Evolutionary conservation across 306 rosid species (phyloP).

Genomic region (Oemleria cerasiformis): DNA sequence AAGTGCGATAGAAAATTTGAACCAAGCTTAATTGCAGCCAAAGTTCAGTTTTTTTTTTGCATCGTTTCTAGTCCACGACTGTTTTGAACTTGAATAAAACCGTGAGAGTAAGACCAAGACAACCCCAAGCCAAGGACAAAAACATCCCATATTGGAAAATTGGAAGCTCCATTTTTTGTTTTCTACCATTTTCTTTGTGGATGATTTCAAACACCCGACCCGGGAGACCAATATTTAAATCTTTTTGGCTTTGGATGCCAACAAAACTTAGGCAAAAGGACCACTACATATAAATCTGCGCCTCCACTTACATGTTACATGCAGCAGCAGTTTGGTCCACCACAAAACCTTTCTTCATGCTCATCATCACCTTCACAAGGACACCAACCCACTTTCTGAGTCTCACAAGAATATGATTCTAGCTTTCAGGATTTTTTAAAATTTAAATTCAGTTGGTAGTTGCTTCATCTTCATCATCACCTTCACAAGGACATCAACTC

Average conservation of each 20-base stretch:
- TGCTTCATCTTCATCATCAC: too few species aligned
- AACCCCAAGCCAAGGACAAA: conserved; percentile 32
- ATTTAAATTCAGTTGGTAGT: too few species aligned
- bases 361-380: neutral
- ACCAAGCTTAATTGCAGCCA: neutral
- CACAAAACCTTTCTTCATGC: conserved; percentile 14
- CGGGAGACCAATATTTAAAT: neutral
- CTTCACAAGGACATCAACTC: too few species aligned
- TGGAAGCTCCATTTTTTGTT: conserved; percentile 18
- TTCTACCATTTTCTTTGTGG: conserved; percentile 6
- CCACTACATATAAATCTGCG: conserved; percentile 16
- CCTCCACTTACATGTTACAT: too few species aligned
- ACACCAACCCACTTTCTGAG: too few species aligned
- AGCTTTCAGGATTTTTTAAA: too few species aligned
- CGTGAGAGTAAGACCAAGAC: conserved; percentile 14
- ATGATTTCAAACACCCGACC: neutral
- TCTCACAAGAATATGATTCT: too few species aligned
- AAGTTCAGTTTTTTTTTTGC: neutral
- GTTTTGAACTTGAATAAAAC: conserved; percentile 14
- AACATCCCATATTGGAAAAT: conserved; percentile 27
- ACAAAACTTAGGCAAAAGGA: conserved; percentile 31
- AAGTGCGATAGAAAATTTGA: too few species aligned
- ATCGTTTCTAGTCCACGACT: conserved; percentile 9
- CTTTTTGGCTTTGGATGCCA: conserved; percentile 18
- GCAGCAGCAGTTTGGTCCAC: conserved; percentile 40